These are phyloP conservation scores for Phytophthora sp. DNA, from an alignment of 352 stramenopile genomes.

Conservation along the genomic window DNA sequence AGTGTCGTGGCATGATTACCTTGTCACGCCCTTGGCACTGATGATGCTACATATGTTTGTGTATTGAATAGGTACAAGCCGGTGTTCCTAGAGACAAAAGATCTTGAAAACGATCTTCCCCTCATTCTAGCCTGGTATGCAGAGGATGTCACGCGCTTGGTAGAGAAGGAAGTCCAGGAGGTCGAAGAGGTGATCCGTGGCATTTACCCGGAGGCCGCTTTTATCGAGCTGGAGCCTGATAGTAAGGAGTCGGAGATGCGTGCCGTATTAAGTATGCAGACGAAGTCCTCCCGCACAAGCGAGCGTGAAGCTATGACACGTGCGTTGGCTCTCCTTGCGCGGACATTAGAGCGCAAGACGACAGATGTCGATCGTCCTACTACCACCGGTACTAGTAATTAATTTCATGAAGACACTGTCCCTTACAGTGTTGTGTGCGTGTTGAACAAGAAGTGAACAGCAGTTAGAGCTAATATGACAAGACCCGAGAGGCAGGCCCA, in stretches of 20 bases:
- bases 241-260: slow-evolving; percentile 90
- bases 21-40: slow-evolving; percentile 2
- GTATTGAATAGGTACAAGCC: slow-evolving; percentile 83
- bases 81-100: slow-evolving; percentile 92
- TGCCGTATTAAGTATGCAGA: slow-evolving; percentile 82
- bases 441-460: no score
- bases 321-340: slow-evolving; percentile 74
- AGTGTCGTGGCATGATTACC: slow-evolving; percentile 3
- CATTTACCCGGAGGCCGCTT: slow-evolving; percentile 94
- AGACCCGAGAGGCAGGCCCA: no score
- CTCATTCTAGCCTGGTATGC: slow-evolving; percentile 95
- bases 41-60: slow-evolving; percentile 9
- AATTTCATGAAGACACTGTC: slow-evolving; percentile 11
- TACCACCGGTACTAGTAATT: slow-evolving; percentile 26
- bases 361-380: slow-evolving; percentile 18
- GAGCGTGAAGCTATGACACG: slow-evolving; percentile 87
- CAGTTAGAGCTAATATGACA: no score
- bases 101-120: slow-evolving; percentile 92
- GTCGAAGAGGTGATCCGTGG: slow-evolving; percentile 94
- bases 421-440: neutral
- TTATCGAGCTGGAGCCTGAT: slow-evolving; percentile 98
- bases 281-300: slow-evolving; percentile 78
- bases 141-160: slow-evolving; percentile 96
- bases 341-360: slow-evolving; percentile 70
- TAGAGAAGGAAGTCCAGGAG: slow-evolving; percentile 96